Conservation (phyloP, 257 asterid species). For the Nicotiana benthamiana region DNA sequence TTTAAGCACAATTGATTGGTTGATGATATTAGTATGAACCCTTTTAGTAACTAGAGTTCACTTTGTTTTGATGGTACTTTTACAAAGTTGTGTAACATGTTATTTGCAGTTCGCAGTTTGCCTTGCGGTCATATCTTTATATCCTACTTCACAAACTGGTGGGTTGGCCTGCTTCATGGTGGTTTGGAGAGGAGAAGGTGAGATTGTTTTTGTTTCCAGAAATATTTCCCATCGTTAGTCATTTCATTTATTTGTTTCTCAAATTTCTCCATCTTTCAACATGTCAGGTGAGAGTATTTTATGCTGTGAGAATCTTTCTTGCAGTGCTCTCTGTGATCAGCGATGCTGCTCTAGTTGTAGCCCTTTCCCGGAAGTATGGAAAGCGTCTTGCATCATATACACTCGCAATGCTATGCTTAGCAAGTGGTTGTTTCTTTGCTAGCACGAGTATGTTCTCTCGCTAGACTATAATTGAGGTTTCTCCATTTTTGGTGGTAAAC, state of each 20-base stretch:
- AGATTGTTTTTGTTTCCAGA: conserved; percentile 8
- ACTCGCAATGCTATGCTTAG: conserved; percentile 92
- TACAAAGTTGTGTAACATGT: conserved; percentile 9
- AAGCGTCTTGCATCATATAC: conserved; percentile 89
- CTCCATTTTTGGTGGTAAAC: not conserved
- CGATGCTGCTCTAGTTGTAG: conserved; percentile 90
- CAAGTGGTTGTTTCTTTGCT: conserved; percentile 98
- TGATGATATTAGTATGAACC: not conserved
- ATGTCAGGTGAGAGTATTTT: conserved; percentile 83
- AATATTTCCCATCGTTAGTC: not conserved
- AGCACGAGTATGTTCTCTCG: conserved; percentile 54
- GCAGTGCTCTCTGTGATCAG: conserved; percentile 61
- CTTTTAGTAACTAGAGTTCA: not conserved
- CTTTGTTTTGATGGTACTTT: conserved; percentile 5
- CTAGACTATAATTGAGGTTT: not conserved
- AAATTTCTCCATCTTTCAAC: conserved; percentile 14
- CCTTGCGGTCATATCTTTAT: conserved; percentile 76
- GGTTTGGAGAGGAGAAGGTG: conserved; percentile 91
- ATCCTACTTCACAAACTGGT: conserved; percentile 71
- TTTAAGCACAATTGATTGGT: not conserved
- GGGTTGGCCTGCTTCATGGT: conserved; percentile 89
- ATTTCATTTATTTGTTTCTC: conserved; percentile 3
- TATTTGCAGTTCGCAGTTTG: conserved; percentile 76
- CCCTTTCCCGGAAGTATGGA: conserved; percentile 89
- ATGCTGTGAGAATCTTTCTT: conserved; percentile 79